Conservation (phyloP, 345 rosid species). For the Camelina sativa region DNA sequence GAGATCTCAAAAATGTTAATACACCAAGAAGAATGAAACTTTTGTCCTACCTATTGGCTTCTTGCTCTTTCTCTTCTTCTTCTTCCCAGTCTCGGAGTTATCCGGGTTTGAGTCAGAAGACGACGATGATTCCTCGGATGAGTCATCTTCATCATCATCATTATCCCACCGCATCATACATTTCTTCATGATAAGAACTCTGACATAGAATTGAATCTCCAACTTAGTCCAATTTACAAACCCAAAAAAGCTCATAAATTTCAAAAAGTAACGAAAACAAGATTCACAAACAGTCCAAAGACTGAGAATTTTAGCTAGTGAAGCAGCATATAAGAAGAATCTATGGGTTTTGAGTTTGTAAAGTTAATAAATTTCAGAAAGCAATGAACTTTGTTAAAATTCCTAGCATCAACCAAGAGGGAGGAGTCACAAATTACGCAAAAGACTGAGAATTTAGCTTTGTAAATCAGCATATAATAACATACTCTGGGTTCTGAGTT, state of each 20-base stretch:
- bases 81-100: constrained; percentile 33
- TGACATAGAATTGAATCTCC: constrained; percentile 15
- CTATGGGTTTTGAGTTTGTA: neutral
- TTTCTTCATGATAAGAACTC: constrained; percentile 32
- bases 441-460: constrained; percentile 4
- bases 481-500: neutral
- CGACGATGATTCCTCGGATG: constrained; percentile 37
- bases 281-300: no score
- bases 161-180: constrained; percentile 42
- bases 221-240: neutral
- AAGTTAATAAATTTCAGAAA: neutral
- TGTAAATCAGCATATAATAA: no score
- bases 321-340: no score
- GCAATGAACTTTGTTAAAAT: neutral
- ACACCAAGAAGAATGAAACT: neutral
- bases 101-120: constrained; percentile 40
- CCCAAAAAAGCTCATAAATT: neutral
- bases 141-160: constrained; percentile 34
- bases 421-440: neutral
- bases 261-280: neutral
- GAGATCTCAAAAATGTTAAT: constrained; percentile 8
- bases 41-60: constrained; percentile 24
- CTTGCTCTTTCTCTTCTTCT: constrained; percentile 43
- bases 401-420: neutral
- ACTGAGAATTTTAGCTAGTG: no score